These are phyloP conservation scores for Poteriospumella lacustris DNA, from an alignment of 108 stramenopile genomes.

Conservation along the genomic window DNA sequence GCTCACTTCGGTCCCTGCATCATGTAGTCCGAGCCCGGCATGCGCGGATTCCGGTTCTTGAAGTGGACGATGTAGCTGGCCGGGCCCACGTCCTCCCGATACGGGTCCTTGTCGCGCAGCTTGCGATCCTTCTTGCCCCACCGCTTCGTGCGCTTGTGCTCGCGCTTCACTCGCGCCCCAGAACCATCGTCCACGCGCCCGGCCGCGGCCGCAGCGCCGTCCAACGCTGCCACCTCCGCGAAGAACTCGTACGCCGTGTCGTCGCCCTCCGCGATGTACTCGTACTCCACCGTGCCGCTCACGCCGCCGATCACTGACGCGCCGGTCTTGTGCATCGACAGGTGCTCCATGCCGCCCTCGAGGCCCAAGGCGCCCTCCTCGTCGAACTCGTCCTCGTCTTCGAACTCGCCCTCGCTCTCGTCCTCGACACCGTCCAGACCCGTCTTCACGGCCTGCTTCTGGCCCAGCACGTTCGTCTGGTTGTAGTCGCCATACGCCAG, in stretches of 20 bases:
- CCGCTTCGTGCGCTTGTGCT: conserved; percentile 43
- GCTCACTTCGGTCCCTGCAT: no score
- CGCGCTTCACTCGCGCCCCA: not conserved
- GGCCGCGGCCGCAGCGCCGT: not conserved
- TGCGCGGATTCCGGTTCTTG: no score
- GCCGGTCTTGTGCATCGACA: conserved; percentile 36
- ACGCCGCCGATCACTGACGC: conserved; percentile 30
- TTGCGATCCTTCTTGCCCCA: conserved; percentile 54
- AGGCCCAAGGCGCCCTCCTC: conserved; percentile 51
- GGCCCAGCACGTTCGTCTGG: not conserved
- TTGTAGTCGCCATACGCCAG: conserved; percentile 15
- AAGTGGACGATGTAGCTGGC: no score
- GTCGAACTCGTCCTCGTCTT: conserved; percentile 39
- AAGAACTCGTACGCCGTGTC: conserved; percentile 39
- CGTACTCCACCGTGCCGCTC: conserved; percentile 37
- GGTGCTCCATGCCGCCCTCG: conserved; percentile 30
- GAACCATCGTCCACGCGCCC: not conserved
- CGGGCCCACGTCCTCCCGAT: conserved; percentile 34
- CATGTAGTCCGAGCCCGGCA: no score
- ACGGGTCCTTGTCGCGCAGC: conserved; percentile 47
- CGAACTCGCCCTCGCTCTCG: conserved; percentile 42
- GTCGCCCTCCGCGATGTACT: conserved; percentile 30
- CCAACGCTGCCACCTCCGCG: conserved; percentile 33
- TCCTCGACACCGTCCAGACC: conserved; percentile 26
- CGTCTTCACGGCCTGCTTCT: not conserved